Base-by-base conservation (phyloP, 2,329 filamentous ascomycete species). In the Exutisphaerella laricina region DNA sequence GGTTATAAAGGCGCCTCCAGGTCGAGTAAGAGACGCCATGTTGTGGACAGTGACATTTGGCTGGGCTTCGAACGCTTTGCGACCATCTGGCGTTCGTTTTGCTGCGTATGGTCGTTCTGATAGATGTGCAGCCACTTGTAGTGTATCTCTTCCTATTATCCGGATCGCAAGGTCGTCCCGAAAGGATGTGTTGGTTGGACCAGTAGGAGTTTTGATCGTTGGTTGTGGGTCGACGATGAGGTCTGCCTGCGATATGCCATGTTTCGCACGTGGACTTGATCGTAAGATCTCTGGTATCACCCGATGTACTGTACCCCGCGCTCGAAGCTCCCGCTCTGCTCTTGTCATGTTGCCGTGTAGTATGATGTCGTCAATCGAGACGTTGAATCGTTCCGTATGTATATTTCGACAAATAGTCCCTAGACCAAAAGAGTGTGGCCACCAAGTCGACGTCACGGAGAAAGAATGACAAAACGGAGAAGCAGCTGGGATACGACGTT, bases 11-110 rank as follows among this genome's bases (percentile, higher is more conserved):
- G 79, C 80, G 5, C 79, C 79, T 9, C 80, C 80, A 0, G 79
- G 75, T 0, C 71, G 70, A 0, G 80, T 68, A 0, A 78, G 76
- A 0, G 78, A 82, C 0, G 78, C 78, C 78, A 82, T 82, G 58
- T 80, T 82, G 3, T 83, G 66, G 17, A 83, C 66, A 3, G 70
- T 75, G 1, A 78, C 68, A 26, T 71, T 71, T n/a, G 56, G 51
- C 10, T 43, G 51, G 8, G 58, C 34, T 25, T 61, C 58, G 26
- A 43, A 53, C 26, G 45, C 45, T 38, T 44, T 51, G 25, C 50
- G 48, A 48, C 23, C 35, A 8, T 46, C 46, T 8, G 43, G 43
- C 10, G 43, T 52, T 36, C 53, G 51, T 31, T 51, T 46, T 5
- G 48, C 35, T 10, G 46, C 42, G 25, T 54, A 56, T 5, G 54